Conservation (phyloP, 208 protist species). For the Balamuthia mandrillaris region DNA sequence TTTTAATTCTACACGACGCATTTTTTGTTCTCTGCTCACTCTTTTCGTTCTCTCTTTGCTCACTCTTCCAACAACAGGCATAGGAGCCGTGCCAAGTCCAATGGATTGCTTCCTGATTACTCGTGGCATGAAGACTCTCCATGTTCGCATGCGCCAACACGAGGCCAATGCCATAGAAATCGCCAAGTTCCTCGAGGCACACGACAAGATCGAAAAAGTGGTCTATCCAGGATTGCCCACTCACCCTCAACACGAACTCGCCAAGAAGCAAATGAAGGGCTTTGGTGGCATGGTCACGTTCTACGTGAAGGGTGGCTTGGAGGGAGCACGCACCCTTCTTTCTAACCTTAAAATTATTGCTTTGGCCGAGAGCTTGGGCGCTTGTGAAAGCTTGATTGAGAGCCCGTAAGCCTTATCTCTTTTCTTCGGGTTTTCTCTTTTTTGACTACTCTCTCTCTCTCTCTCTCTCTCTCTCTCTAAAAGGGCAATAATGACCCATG, state of each 20-base stretch:
- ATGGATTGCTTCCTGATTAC: conserved; percentile 91
- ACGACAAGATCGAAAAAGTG: conserved; percentile 72
- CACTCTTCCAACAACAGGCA: neutral
- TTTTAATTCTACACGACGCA: neutral
- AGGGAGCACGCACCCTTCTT: conserved; percentile 68
- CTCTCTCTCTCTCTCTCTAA: too few species aligned
- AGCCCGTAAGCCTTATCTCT: conserved; percentile 63
- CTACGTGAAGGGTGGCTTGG: conserved; percentile 53
- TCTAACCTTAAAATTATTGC: conserved; percentile 81
- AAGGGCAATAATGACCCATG: conserved; percentile 87
- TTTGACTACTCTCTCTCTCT: too few species aligned
- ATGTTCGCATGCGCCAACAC: conserved; percentile 84
- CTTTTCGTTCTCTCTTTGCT: neutral
- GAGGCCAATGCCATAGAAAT: conserved; percentile 83
- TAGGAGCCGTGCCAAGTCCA: conserved; percentile 82
- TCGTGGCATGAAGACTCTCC: conserved; percentile 90
- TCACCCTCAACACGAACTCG: conserved; percentile 81
- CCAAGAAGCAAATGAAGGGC: conserved; percentile 73
- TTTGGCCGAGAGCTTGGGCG: conserved; percentile 88
- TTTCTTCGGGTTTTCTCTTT: too few species aligned
- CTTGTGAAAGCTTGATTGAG: conserved; percentile 87
- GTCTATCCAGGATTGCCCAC: conserved; percentile 56
- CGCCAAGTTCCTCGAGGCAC: conserved; percentile 59
- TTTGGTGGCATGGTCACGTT: conserved; percentile 77
- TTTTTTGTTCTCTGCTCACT: neutral